phyloP scores from a whole-genome alignment of 2,329 filamentous ascomycete genomes.

The Didymella sp. region DNA sequence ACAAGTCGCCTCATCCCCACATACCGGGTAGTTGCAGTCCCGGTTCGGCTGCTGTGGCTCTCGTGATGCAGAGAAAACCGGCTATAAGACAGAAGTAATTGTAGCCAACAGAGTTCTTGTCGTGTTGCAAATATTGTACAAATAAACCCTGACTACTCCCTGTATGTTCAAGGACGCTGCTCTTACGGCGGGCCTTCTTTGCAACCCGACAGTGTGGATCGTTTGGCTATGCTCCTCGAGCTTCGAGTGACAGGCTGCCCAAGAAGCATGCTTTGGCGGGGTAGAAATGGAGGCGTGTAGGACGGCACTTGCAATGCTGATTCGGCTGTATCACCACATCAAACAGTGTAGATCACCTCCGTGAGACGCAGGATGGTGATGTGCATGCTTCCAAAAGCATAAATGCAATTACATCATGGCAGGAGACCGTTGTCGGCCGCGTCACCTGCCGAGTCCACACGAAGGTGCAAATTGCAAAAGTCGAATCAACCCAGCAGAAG shows the following conservation, averaged over 20 bases:
- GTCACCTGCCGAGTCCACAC: slow-evolving; percentile 11
- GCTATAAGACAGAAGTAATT: too few species aligned
- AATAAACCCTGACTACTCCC: too few species aligned
- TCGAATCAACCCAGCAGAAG: not conserved
- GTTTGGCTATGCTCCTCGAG: slow-evolving; percentile 24
- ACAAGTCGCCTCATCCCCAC: slow-evolving; percentile 21
- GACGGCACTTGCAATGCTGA: slow-evolving; percentile 4
- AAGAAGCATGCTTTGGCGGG: slow-evolving; percentile 4
- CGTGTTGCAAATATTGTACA: too few species aligned
- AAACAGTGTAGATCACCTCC: slow-evolving; percentile 4
- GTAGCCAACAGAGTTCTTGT: too few species aligned
- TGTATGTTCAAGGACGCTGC: too few species aligned
- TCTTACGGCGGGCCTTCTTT: too few species aligned
- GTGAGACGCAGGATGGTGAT: slow-evolving; percentile 9
- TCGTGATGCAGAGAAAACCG: too few species aligned
- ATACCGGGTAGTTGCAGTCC: slow-evolving; percentile 19
- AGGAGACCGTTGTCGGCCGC: slow-evolving; percentile 8
- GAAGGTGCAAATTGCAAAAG: slow-evolving; percentile 1
- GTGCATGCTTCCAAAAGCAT: slow-evolving; percentile 8
- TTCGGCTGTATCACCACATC: slow-evolving; percentile 11
- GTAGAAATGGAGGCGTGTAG: not conserved
- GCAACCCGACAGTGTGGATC: too few species aligned
- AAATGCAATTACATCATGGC: slow-evolving; percentile 1
- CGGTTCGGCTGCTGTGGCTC: slow-evolving; percentile 15
- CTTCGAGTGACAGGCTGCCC: slow-evolving; percentile 14